phyloP scores from a whole-genome alignment of 2,329 filamentous ascomycete genomes.

The Colletotrichum tamarilloi region DNA sequence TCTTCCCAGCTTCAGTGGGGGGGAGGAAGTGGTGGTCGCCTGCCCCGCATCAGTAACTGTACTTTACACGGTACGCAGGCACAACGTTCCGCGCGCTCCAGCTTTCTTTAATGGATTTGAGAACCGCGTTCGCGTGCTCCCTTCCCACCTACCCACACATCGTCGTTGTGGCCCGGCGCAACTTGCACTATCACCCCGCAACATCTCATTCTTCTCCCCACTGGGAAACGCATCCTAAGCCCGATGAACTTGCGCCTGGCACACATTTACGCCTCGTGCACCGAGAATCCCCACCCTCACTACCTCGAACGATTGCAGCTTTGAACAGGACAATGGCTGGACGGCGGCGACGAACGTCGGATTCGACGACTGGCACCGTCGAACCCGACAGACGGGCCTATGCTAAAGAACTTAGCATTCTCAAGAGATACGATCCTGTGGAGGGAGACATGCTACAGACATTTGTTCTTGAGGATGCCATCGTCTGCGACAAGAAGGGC shows the following conservation, averaged over 20 bases:
- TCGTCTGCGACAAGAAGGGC: slow-evolving; percentile 66
- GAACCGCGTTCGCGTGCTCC: slow-evolving; percentile 19
- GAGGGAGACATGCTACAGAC: slow-evolving; percentile 23
- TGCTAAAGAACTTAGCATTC: slow-evolving; percentile 47
- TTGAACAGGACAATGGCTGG: slow-evolving; percentile 45
- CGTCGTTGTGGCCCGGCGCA: slow-evolving; percentile 14
- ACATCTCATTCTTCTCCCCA: not conserved
- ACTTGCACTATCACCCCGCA: slow-evolving; percentile 8
- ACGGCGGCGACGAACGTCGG: slow-evolving; percentile 54
- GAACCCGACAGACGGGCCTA: slow-evolving; percentile 48
- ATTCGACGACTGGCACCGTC: slow-evolving; percentile 57
- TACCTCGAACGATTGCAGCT: not conserved
- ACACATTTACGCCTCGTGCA: not conserved
- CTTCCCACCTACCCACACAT: not conserved
- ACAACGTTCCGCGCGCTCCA: not conserved
- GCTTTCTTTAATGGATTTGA: slow-evolving; percentile 25
- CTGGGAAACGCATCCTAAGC: not conserved
- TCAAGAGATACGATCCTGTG: slow-evolving; percentile 42
- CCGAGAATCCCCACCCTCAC: not conserved
- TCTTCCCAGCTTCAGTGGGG: slow-evolving; percentile 24
- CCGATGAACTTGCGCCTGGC: not conserved
- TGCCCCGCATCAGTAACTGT: slow-evolving; percentile 26
- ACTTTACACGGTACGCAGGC: not conserved
- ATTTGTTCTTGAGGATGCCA: slow-evolving; percentile 55
- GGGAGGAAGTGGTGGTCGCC: slow-evolving; percentile 2